These are phyloP conservation scores for Candida maesae DNA, from an alignment of 805 yeast species.

Conservation along the genomic window DNA sequence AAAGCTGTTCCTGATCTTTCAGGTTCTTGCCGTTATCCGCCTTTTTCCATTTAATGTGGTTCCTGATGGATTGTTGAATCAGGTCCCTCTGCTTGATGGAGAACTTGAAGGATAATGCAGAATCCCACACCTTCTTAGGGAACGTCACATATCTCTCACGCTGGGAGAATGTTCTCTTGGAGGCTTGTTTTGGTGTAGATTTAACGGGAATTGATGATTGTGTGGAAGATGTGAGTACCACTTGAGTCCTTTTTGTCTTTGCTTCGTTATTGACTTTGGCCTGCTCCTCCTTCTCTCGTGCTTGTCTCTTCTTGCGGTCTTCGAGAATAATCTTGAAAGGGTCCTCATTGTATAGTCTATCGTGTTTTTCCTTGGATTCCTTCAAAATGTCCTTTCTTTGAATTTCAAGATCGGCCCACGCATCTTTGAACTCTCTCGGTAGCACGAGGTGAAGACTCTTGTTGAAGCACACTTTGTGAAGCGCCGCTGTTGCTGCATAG, in stretches of 20 bases:
- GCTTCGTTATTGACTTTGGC: slow-evolving; percentile 45
- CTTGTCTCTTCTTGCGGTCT: slow-evolving; percentile 41
- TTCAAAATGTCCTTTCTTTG: slow-evolving; percentile 49
- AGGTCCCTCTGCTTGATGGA: slow-evolving; percentile 56
- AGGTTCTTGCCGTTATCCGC: not conserved
- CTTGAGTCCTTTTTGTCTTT: slow-evolving; percentile 46
- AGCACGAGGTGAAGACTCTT: slow-evolving; percentile 84
- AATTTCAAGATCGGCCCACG: slow-evolving; percentile 73
- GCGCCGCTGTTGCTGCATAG: slow-evolving; percentile 82
- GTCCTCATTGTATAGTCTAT: slow-evolving; percentile 55
- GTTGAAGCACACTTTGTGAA: slow-evolving; percentile 73
- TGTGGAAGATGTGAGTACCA: slow-evolving; percentile 34
- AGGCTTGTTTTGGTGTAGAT: not conserved
- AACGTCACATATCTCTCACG: slow-evolving; percentile 27
- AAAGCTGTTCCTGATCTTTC: slow-evolving; percentile 12
- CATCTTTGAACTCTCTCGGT: slow-evolving; percentile 73
- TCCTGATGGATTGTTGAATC: slow-evolving; percentile 58
- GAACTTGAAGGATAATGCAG: slow-evolving; percentile 65
- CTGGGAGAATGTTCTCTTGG: not conserved
- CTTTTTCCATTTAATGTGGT: slow-evolving; percentile 52
- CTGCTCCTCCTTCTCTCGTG: slow-evolving; percentile 43
- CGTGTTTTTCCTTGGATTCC: slow-evolving; percentile 44
- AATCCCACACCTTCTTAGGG: slow-evolving; percentile 62
- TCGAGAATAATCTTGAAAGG: slow-evolving; percentile 75
- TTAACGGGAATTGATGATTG: slow-evolving; percentile 2